Evolutionary conservation across 129 eudicot species (phyloP).

Genomic region (Flaveria robusta): DNA sequence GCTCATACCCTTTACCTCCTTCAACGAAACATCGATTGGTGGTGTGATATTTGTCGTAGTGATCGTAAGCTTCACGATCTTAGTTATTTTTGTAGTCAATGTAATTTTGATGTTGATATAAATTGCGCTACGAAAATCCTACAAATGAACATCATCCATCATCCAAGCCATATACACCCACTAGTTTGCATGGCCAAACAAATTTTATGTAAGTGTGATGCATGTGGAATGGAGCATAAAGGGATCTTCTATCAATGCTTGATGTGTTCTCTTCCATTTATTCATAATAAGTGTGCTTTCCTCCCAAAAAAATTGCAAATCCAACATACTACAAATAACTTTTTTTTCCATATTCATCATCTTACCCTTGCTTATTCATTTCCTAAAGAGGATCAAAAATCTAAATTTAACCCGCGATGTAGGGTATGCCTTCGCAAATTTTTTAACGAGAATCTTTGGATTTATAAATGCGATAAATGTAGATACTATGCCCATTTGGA

Average conservation of each 20-base stretch:
- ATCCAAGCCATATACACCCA: neutral
- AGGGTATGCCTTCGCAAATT: neutral
- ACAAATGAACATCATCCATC: neutral
- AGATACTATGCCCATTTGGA: neutral
- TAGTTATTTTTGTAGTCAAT: neutral
- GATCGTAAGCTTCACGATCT: neutral
- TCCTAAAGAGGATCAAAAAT: neutral
- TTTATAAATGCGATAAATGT: conserved; percentile 3
- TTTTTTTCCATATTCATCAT: neutral
- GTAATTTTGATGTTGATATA: neutral
- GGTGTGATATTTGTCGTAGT: neutral
- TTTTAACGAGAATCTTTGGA: neutral
- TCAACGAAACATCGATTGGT: neutral
- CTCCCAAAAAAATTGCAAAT: neutral
- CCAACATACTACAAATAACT: neutral
- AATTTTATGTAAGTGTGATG: neutral
- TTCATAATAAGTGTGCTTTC: neutral
- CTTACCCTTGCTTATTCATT: conserved; percentile 3
- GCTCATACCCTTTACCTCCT: neutral
- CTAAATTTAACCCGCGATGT: neutral
- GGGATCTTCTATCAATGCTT: neutral
- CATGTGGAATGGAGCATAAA: neutral
- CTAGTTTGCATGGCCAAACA: neutral
- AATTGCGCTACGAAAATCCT: neutral
- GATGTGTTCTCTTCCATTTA: neutral